Conservation (phyloP, 2,329 filamentous ascomycete genomes). For the Penicillium sp. region DNA sequence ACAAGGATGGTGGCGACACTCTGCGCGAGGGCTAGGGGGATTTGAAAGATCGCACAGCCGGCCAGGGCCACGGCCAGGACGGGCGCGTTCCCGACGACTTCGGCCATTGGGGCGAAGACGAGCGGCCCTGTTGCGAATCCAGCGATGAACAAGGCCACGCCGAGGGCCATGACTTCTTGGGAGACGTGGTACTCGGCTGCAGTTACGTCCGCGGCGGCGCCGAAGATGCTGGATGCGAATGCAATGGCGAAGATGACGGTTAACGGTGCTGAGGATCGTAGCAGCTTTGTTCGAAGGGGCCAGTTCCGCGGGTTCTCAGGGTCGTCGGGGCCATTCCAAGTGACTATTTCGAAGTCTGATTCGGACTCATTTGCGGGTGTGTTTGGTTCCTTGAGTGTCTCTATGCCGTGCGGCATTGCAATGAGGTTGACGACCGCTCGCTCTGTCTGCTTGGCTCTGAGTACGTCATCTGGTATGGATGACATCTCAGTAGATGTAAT, state of each 20-base stretch:
- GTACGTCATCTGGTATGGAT: not conserved
- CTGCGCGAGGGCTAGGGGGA: constrained; percentile 54
- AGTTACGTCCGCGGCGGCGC: constrained; percentile 41
- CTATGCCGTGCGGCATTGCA: constrained; percentile 2
- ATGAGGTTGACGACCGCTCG: constrained; percentile 1
- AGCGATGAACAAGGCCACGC: constrained; percentile 51
- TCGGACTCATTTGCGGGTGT: constrained; percentile 3
- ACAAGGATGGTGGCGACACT: constrained; percentile 56
- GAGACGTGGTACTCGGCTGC: constrained; percentile 46
- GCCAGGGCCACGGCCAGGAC: constrained; percentile 51
- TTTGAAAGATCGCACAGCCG: constrained; percentile 54
- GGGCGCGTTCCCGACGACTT: constrained; percentile 50
- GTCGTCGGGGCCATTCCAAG: constrained; percentile 32
- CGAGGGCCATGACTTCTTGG: constrained; percentile 50
- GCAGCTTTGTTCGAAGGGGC: constrained; percentile 29
- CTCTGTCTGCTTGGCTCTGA: not conserved
- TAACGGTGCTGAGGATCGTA: constrained; percentile 13
- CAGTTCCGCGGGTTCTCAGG: constrained; percentile 39
- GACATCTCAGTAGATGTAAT: not conserved
- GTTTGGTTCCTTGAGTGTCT: not conserved
- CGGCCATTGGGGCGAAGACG: constrained; percentile 46
- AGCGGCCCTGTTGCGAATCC: constrained; percentile 29
- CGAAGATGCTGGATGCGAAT: constrained; percentile 49
- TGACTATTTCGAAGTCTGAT: constrained; percentile 12
- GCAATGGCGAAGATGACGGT: constrained; percentile 48